phyloP scores from a whole-genome alignment of 2,329 filamentous ascomycete species.

The Fusarium newnesense region DNA sequence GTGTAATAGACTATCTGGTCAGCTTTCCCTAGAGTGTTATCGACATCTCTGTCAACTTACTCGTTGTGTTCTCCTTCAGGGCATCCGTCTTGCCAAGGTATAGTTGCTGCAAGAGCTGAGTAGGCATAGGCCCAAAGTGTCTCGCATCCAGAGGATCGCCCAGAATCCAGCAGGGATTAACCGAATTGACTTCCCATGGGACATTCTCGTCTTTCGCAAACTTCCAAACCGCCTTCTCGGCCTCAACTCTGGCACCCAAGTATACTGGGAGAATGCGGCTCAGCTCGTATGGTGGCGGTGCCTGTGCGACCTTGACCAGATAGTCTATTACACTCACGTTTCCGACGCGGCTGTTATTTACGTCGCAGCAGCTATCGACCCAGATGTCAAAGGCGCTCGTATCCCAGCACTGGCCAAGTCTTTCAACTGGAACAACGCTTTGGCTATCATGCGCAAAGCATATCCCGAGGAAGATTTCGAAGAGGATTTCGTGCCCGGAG shows the following conservation, averaged over 20 bases:
- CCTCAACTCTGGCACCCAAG: constrained; percentile 21
- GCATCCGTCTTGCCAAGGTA: constrained; percentile 25
- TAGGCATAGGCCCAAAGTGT: constrained; percentile 29
- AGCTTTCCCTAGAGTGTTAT: neutral
- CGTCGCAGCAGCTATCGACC: constrained; percentile 27
- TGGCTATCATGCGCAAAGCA: constrained; percentile 14
- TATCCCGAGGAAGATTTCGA: constrained; percentile 21
- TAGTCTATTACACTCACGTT: constrained; percentile 38
- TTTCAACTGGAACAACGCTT: constrained; percentile 34
- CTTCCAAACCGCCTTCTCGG: constrained; percentile 39
- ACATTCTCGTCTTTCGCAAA: constrained; percentile 27
- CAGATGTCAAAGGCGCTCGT: constrained; percentile 12
- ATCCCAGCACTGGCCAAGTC: constrained; percentile 17
- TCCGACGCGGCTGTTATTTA: constrained; percentile 33
- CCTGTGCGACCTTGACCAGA: constrained; percentile 12
- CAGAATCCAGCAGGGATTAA: constrained; percentile 27
- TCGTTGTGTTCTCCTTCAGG: constrained; percentile 1
- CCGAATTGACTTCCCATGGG: constrained; percentile 32
- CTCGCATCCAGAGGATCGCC: constrained; percentile 18
- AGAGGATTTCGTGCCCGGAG: constrained; percentile 21
- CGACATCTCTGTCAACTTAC: neutral
- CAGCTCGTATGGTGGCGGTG: constrained; percentile 32
- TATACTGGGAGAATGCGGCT: constrained; percentile 15
- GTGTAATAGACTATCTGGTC: no score
- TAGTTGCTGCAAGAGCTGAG: constrained; percentile 32